Evolutionary conservation across 2,329 filamentous ascomycete species (phyloP).

Genomic region (Monosporascus cannonballus): DNA sequence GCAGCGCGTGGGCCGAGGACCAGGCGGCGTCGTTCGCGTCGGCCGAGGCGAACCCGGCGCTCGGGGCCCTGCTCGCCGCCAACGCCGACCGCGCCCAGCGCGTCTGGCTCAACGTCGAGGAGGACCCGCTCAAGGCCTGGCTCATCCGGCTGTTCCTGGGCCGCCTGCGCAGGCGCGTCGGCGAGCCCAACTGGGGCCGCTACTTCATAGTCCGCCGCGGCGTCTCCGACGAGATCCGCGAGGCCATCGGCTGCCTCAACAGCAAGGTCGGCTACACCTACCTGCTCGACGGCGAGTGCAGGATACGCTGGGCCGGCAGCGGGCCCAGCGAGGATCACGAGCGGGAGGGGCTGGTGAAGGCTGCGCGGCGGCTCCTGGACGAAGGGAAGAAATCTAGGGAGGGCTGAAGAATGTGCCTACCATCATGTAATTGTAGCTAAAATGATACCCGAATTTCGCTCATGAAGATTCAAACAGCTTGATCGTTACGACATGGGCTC

Average conservation of each 20-base stretch:
- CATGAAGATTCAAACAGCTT: not conserved
- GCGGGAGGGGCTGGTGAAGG: slow-evolving; percentile 58
- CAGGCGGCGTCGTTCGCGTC: slow-evolving; percentile 71
- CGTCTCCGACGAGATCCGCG: slow-evolving; percentile 54
- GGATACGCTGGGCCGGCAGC: slow-evolving; percentile 91
- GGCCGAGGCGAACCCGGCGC: slow-evolving; percentile 58
- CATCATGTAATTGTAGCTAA: slow-evolving; percentile 4
- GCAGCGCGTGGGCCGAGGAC: slow-evolving; percentile 75
- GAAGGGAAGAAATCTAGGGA: slow-evolving; percentile 40
- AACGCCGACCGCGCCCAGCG: slow-evolving; percentile 58
- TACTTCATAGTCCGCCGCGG: slow-evolving; percentile 58
- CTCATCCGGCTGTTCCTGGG: slow-evolving; percentile 52
- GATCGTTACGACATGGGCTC: not conserved
- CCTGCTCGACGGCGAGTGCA: slow-evolving; percentile 78
- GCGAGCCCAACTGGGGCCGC: slow-evolving; percentile 47
- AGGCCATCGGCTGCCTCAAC: slow-evolving; percentile 69
- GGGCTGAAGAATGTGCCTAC: slow-evolving; percentile 5
- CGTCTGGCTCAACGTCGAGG: slow-evolving; percentile 84
- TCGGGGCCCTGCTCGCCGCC: slow-evolving; percentile 55
- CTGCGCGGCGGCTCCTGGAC: slow-evolving; percentile 55
- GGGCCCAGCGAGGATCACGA: slow-evolving; percentile 61
- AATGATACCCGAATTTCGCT: slow-evolving; percentile 14
- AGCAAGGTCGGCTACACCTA: slow-evolving; percentile 92
- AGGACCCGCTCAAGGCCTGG: slow-evolving; percentile 63
- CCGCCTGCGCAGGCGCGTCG: slow-evolving; percentile 43